phyloP scores from a whole-genome alignment of 2,329 filamentous ascomycete genomes.

The Fusarium sp. region DNA sequence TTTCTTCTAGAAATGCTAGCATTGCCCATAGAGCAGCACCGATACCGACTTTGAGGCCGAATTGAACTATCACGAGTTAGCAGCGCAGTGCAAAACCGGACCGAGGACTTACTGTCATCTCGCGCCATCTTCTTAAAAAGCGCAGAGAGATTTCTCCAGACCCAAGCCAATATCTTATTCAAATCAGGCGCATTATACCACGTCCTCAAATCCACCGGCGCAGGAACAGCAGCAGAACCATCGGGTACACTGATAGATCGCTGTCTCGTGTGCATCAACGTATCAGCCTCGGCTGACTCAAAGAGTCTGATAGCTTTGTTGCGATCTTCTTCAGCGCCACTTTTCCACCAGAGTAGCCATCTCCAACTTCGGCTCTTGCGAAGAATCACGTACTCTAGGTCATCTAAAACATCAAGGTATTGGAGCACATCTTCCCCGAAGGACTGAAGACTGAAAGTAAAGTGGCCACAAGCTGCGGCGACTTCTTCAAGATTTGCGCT shows the following conservation, averaged over 20 bases:
- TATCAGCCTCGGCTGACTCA: slow-evolving; percentile 51
- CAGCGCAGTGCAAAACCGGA: too few relatives aligned
- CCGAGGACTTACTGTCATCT: slow-evolving; percentile 57
- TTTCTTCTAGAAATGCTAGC: slow-evolving; percentile 84
- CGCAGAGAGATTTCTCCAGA: slow-evolving; percentile 46
- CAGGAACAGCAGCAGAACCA: not conserved
- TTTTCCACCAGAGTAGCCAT: slow-evolving; percentile 84
- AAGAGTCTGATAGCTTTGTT: slow-evolving; percentile 50
- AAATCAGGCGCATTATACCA: slow-evolving; percentile 31
- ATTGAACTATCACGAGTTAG: slow-evolving; percentile 63
- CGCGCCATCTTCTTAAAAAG: slow-evolving; percentile 60
- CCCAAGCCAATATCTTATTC: slow-evolving; percentile 40
- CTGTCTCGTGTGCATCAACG: slow-evolving; percentile 26
- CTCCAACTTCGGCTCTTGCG: slow-evolving; percentile 76
- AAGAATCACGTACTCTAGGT: slow-evolving; percentile 79
- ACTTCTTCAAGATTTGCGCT: slow-evolving; percentile 92
- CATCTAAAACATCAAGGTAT: slow-evolving; percentile 86
- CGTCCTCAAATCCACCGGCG: not conserved
- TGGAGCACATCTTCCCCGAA: slow-evolving; percentile 90
- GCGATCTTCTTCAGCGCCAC: not conserved
- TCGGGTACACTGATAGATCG: not conserved
- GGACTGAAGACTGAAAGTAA: slow-evolving; percentile 89
- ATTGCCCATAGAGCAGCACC: slow-evolving; percentile 90
- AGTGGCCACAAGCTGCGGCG: slow-evolving; percentile 94
- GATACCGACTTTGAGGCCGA: slow-evolving; percentile 92